Evolutionary conservation across 2,329 filamentous ascomycete genomes (phyloP).

Genomic region (Ampelomyces quisqualis): DNA sequence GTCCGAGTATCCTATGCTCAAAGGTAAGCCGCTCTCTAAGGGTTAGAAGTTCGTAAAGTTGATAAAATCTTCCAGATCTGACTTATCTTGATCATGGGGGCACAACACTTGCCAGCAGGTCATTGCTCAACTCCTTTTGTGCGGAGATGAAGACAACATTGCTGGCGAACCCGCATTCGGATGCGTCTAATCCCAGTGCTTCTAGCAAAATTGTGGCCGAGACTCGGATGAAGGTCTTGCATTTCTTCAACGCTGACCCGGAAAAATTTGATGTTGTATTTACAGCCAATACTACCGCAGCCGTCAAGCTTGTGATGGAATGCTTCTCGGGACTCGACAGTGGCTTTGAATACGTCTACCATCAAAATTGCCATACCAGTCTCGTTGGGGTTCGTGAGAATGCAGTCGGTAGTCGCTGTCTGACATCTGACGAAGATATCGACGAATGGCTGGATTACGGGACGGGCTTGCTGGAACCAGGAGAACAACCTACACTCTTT

Average conservation of each 20-base stretch:
- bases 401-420: conserved; percentile 63
- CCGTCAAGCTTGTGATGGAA: conserved; percentile 80
- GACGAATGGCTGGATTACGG: conserved; percentile 60
- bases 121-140: conserved; percentile 59
- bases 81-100: conserved; percentile 56
- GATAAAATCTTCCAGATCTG: conserved; percentile 3
- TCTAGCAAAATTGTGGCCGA: conserved; percentile 60
- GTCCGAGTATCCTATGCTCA: conserved; percentile 30
- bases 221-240: conserved; percentile 50
- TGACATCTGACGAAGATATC: conserved; percentile 63
- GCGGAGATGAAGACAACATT: conserved; percentile 57
- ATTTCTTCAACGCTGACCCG: conserved; percentile 78
- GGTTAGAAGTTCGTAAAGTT: conserved; percentile 1
- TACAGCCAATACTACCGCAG: conserved; percentile 89
- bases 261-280: conserved; percentile 84
- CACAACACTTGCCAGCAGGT: conserved; percentile 51
- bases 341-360: conserved; percentile 80
- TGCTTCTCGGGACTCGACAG: conserved; percentile 62
- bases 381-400: conserved; percentile 75
- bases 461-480: background rate
- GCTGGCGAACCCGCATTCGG: conserved; percentile 70
- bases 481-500: conserved; percentile 52
- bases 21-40: conserved; percentile 10
- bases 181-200: conserved; percentile 58
- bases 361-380: conserved; percentile 82